Base-by-base conservation (phyloP, 305 asterid species). In the Fraxinus floribunda region DNA sequence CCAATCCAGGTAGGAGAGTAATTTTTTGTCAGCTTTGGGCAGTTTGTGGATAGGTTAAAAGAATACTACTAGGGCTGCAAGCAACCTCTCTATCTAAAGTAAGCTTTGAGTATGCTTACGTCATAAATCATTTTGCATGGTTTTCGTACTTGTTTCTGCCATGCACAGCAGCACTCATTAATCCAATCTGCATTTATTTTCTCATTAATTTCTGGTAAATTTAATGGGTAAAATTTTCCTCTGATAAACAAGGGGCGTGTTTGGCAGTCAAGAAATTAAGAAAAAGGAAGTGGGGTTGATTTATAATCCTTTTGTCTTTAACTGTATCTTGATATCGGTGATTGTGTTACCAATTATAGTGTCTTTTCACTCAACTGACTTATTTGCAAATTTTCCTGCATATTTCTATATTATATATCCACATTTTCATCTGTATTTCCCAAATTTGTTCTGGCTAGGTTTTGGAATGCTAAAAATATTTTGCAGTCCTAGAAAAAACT, bases 81-180 rank as follows among this genome's bases (percentile, higher is more conserved):
- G 39, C 22, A 68, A 68, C 20, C 75, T 68, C 20, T 24, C 75
- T 68, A 29, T 66, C 34, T 62, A 24, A 22, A 64, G 73, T 7
- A 64, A 64, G 35, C 20, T 68, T 30, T 29, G 7, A 10, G 18
- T 68, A 29, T 68, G 75, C 75, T 68, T 68, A 13, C 75, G 38
- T 68, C 75, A 68, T 68, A 29, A 29, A 68, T 68, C 75, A 7
- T 68, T 68, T 68, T 68, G 75, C 75, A 11, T 30, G 75, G 75
- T 68, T 68, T 68, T 34, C 75, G 75, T 68, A 68, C 75, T 64
- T 64, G 72, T 20, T 64, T 24, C 72, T 64, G 34, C 72, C 35
- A 64, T 64, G 72, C 72, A 64, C 72, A 2, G 72, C 75, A 29
- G 4, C 38, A 68, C 75, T 29, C 75, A 68, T 68, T 29, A 68